Percentiles rank a stretch among this genome's conserved stretches.
These are phyloP conservation scores for Apiotrichum gracile DNA, from an alignment of 1,284 basidiomycete genomes.

Conservation along the genomic window DNA sequence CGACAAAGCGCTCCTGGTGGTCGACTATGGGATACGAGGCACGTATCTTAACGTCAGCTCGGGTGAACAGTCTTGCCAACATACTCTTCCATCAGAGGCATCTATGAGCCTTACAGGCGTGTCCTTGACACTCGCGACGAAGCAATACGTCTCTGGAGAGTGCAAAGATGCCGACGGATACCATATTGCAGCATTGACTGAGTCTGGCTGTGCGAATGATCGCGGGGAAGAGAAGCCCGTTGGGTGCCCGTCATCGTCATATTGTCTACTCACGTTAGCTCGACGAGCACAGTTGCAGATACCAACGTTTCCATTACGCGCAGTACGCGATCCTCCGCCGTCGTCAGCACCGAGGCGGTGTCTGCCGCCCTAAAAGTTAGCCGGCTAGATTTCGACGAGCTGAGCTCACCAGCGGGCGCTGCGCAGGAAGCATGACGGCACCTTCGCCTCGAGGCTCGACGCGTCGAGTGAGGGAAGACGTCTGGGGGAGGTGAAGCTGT, in stretches of 20 bases:
- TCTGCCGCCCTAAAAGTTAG: conserved; percentile 40
- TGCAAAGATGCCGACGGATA: conserved; percentile 63
- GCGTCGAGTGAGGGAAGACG: background rate
- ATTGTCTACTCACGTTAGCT: background rate
- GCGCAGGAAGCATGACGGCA: conserved; percentile 31
- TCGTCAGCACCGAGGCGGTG: conserved; percentile 34
- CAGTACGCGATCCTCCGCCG: conserved; percentile 38
- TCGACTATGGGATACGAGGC: conserved; percentile 87
- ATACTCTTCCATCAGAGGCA: conserved; percentile 66
- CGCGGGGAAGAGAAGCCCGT: conserved; percentile 6
- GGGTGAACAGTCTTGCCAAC: conserved; percentile 22
- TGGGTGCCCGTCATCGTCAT: background rate
- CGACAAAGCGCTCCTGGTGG: conserved; percentile 78
- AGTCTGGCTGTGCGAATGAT: conserved; percentile 55
- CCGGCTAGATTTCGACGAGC: background rate
- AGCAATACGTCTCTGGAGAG: conserved; percentile 66
- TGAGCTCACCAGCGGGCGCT: conserved; percentile 35
- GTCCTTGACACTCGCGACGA: conserved; percentile 71
- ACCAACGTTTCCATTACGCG: conserved; percentile 33
- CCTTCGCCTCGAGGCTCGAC: background rate
- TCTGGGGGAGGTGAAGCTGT: conserved; percentile 14
- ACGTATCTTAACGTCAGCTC: conserved; percentile 57
- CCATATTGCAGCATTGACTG: conserved; percentile 71
- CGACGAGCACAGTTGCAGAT: background rate
- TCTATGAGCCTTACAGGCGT: conserved; percentile 75